Conservation (phyloP, 768 basidiomycete genomes). For the Pluteus cervinus region DNA sequence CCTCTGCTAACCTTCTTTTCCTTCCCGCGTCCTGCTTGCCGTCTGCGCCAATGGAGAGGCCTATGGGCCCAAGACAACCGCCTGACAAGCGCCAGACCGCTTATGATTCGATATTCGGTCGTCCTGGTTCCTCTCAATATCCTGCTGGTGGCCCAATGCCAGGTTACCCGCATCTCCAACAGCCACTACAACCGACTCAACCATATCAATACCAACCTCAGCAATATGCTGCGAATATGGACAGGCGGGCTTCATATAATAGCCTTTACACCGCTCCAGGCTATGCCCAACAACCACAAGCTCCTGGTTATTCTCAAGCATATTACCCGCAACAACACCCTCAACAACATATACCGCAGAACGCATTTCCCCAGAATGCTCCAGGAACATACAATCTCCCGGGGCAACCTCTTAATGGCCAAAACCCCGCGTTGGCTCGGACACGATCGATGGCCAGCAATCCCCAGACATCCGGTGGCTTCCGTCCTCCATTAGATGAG, state of each 20-base stretch:
- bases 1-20: constrained; percentile 9
- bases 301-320: constrained; percentile 29
- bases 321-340: constrained; percentile 28
- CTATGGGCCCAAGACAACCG: constrained; percentile 49
- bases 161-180: constrained; percentile 16
- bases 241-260: constrained; percentile 42
- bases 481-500: constrained; percentile 42
- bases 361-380: constrained; percentile 12
- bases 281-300: constrained; percentile 17
- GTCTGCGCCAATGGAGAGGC: constrained; percentile 35
- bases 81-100: constrained; percentile 76
- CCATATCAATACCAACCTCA: constrained; percentile 30
- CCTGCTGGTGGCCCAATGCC: constrained; percentile 18
- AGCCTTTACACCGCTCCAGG: constrained; percentile 29
- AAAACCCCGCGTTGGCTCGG: constrained; percentile 30
- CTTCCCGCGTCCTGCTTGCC: constrained; percentile 6
- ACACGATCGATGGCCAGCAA: constrained; percentile 46
- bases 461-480: constrained; percentile 34
- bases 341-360: constrained; percentile 18
- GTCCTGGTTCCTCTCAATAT: constrained; percentile 58
- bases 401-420: constrained; percentile 28
- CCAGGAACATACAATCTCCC: constrained; percentile 18
- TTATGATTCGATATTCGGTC: constrained; percentile 85
- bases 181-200: constrained; percentile 19
- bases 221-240: constrained; percentile 32